These are phyloP conservation scores for Ophioceras dolichostomum DNA, from an alignment of 2,329 filamentous ascomycete genomes.

Conservation along the genomic window DNA sequence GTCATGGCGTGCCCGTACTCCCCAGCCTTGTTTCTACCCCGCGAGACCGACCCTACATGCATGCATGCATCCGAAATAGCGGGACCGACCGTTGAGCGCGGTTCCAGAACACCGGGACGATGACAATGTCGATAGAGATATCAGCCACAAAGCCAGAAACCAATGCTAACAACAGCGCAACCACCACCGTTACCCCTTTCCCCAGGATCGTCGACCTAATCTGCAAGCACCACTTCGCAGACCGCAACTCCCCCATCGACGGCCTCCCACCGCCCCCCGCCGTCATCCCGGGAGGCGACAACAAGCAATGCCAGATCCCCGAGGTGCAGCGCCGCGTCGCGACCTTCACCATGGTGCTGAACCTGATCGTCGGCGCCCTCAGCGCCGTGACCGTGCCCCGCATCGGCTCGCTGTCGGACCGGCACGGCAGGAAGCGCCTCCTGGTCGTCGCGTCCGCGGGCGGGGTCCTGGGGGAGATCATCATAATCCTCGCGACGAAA, in stretches of 20 bases:
- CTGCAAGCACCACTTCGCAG: constrained; percentile 70
- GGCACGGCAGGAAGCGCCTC: constrained; percentile 66
- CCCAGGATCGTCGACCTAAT: constrained; percentile 63
- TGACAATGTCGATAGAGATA: too few species aligned
- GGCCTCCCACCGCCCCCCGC: too few species aligned
- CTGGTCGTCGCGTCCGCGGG: constrained; percentile 64
- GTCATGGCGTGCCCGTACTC: background rate
- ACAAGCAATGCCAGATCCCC: constrained; percentile 63
- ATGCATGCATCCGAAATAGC: too few species aligned
- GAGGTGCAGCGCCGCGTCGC: constrained; percentile 69
- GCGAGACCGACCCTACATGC: too few species aligned
- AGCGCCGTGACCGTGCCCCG: constrained; percentile 75
- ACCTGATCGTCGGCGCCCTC: constrained; percentile 60
- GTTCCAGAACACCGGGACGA: too few species aligned
- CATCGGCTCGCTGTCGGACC: constrained; percentile 75
- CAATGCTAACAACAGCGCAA: background rate
- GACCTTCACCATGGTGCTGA: constrained; percentile 66
- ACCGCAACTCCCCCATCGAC: too few species aligned
- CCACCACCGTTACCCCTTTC: background rate
- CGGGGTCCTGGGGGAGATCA: constrained; percentile 59
- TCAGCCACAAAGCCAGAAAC: too few species aligned
- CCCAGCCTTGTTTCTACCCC: background rate
- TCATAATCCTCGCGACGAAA: constrained; percentile 67
- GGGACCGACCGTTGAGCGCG: too few species aligned
- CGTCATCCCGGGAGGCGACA: constrained; percentile 54